Evolutionary conservation across 1,139 yeast genomes (phyloP).

Genomic region (Debaryomyces psychrophilus): DNA sequence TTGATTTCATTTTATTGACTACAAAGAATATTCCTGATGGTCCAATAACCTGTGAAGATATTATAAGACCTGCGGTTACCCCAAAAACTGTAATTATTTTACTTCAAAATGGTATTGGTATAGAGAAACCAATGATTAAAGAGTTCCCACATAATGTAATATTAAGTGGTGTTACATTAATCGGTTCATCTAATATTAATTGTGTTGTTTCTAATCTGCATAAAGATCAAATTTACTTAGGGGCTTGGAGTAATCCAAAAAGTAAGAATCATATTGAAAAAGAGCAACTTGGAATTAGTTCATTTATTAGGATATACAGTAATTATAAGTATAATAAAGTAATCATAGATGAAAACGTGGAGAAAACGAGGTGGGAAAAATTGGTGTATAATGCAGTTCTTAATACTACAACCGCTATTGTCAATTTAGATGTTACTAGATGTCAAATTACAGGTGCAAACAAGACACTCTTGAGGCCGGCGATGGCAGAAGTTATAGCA

Average conservation of each 20-base stretch:
- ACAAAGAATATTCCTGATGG: slow-evolving; percentile 78
- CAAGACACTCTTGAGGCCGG: slow-evolving; percentile 54
- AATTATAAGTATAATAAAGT: slow-evolving; percentile 47
- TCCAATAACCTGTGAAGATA: slow-evolving; percentile 54
- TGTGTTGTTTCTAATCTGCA: slow-evolving; percentile 56
- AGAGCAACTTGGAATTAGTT: slow-evolving; percentile 29
- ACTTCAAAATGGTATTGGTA: slow-evolving; percentile 75
- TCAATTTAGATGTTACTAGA: slow-evolving; percentile 58
- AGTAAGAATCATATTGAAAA: slow-evolving; percentile 22
- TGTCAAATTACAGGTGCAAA: slow-evolving; percentile 58
- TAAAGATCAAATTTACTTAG: slow-evolving; percentile 57
- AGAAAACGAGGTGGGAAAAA: slow-evolving; percentile 70
- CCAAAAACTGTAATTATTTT: slow-evolving; percentile 58
- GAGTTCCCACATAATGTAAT: slow-evolving; percentile 61
- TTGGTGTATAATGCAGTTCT: slow-evolving; percentile 69
- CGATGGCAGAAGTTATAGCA: slow-evolving; percentile 64
- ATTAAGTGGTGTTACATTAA: slow-evolving; percentile 70
- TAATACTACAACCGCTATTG: slow-evolving; percentile 63
- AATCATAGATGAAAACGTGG: slow-evolving; percentile 50
- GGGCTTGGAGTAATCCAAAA: slow-evolving; percentile 45
- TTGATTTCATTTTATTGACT: slow-evolving; percentile 67
- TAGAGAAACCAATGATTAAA: slow-evolving; percentile 62
- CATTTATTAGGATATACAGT: slow-evolving; percentile 54
- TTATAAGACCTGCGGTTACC: slow-evolving; percentile 59
- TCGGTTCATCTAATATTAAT: slow-evolving; percentile 62